These are phyloP conservation scores for Zygotorulaspora mrakii DNA, from an alignment of 1,139 yeast genomes.

Conservation along the genomic window DNA sequence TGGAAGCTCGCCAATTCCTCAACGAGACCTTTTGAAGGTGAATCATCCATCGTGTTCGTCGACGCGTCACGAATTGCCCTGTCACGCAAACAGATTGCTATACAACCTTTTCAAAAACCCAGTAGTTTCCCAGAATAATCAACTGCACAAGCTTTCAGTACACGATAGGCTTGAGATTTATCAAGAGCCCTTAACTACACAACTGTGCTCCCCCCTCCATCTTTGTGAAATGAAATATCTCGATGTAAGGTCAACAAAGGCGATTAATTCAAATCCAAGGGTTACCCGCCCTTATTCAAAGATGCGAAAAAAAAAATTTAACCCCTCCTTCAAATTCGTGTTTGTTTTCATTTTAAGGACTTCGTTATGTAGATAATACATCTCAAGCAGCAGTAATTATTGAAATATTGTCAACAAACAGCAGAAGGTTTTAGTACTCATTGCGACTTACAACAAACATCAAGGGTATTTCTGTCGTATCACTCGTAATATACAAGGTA, in stretches of 20 bases:
- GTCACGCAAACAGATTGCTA: neutral
- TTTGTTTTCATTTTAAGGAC: constrained; percentile 15
- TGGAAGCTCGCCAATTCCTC: constrained; percentile 24
- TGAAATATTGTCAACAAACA: too few species aligned
- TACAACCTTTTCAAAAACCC: neutral
- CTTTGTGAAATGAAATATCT: constrained; percentile 4
- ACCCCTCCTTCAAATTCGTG: constrained; percentile 10
- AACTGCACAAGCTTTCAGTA: too few species aligned
- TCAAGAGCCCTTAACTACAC: too few species aligned
- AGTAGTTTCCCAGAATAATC: too few species aligned
- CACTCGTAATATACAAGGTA: too few species aligned
- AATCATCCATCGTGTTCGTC: constrained; percentile 12
- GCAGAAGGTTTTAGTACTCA: too few species aligned
- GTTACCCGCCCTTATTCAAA: constrained; percentile 1
- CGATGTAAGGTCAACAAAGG: neutral
- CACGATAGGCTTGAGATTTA: too few species aligned
- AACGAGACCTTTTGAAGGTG: constrained; percentile 24
- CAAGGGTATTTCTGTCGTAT: too few species aligned
- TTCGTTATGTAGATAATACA: too few species aligned
- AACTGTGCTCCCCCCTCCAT: too few species aligned
- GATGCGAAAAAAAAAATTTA: constrained; percentile 1
- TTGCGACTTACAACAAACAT: too few species aligned
- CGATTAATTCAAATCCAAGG: neutral
- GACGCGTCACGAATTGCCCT: neutral
- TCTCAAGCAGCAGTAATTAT: too few species aligned